A percentile compares a stretch with the other conserved stretches of the same genome.
Conservation (phyloP, 2,329 filamentous ascomycete species). For the Dothidotthia symphoricarpi region DNA sequence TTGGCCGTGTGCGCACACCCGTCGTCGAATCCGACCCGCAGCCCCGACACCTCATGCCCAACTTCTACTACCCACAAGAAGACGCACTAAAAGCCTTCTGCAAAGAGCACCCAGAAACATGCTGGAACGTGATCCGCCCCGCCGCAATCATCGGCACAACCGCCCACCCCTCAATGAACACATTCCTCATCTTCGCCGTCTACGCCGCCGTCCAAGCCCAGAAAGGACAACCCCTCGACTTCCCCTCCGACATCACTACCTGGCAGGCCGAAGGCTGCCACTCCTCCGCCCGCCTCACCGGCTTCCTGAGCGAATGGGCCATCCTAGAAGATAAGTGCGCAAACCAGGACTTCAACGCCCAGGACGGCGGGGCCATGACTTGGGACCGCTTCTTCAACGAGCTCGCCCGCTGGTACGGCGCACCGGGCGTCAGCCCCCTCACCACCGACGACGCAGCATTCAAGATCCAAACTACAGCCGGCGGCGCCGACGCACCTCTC, state of each 20-base stretch:
- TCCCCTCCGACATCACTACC: constrained; percentile 2
- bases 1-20: constrained; percentile 10
- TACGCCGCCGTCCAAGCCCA: constrained; percentile 12
- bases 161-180: constrained; percentile 12
- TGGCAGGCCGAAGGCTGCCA: constrained; percentile 10
- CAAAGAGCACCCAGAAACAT: constrained; percentile 4
- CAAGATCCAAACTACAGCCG: too few species aligned
- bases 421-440: too few species aligned
- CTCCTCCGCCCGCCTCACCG: constrained; percentile 12
- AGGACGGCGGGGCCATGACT: constrained; percentile 3
- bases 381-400: constrained; percentile 12
- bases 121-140: constrained; percentile 10
- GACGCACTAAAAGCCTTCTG: constrained; percentile 8
- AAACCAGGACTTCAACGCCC: constrained; percentile 9
- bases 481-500: constrained; percentile 7
- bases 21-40: constrained; percentile 15
- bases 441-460: too few species aligned
- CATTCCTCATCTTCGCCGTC: constrained; percentile 6
- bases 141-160: constrained; percentile 7
- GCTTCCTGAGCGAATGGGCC: constrained; percentile 15
- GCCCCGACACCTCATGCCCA: constrained; percentile 11
- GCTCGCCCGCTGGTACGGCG: constrained; percentile 11
- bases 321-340: constrained; percentile 8
- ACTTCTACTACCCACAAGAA: constrained; percentile 18
- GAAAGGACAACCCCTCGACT: constrained; percentile 8